Percentiles rank a stretch among this genome's conserved stretches.
phyloP scores from a whole-genome alignment of 768 basidiomycete genomes.

The Rhodotorula taiwanensis region DNA sequence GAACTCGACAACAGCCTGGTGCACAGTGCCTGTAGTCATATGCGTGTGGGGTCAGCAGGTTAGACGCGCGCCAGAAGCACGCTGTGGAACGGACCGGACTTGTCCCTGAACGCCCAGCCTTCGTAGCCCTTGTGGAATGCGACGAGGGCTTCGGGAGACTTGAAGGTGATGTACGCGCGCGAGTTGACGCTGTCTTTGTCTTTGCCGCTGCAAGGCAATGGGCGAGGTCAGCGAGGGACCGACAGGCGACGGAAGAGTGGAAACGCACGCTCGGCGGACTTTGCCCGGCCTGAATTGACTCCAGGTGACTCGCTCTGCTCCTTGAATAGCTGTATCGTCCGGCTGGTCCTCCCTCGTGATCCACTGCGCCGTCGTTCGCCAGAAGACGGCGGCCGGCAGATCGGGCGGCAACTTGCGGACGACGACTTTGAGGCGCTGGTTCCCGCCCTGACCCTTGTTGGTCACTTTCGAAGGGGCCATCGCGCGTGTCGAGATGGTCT shows the following conservation, averaged over 20 bases:
- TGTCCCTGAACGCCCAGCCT: constrained; percentile 85
- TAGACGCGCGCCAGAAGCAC: neutral
- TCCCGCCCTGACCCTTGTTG: neutral
- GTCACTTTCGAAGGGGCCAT: constrained; percentile 4
- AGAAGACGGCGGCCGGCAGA: constrained; percentile 85
- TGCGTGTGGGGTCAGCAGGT: neutral
- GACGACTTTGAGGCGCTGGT: constrained; percentile 58
- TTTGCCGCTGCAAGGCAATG: constrained; percentile 49
- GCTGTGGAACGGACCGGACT: constrained; percentile 60
- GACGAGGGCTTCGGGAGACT: constrained; percentile 62
- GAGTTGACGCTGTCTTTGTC: constrained; percentile 80
- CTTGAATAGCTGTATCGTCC: neutral
- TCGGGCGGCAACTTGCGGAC: constrained; percentile 84
- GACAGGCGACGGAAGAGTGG: neutral
- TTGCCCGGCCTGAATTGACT: constrained; percentile 30
- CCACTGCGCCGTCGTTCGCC: constrained; percentile 82
- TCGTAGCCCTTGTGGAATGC: constrained; percentile 77
- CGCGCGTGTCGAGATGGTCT: neutral
- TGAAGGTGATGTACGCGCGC: constrained; percentile 87
- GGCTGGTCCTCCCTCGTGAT: constrained; percentile 62
- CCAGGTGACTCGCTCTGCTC: constrained; percentile 7
- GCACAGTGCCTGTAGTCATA: constrained; percentile 65
- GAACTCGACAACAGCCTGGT: constrained; percentile 82
- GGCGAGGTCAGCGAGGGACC: constrained; percentile 1
- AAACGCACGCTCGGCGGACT: constrained; percentile 24